phyloP scores from a whole-genome alignment of 768 basidiomycete species.

The Psilocybe cyanescens region DNA sequence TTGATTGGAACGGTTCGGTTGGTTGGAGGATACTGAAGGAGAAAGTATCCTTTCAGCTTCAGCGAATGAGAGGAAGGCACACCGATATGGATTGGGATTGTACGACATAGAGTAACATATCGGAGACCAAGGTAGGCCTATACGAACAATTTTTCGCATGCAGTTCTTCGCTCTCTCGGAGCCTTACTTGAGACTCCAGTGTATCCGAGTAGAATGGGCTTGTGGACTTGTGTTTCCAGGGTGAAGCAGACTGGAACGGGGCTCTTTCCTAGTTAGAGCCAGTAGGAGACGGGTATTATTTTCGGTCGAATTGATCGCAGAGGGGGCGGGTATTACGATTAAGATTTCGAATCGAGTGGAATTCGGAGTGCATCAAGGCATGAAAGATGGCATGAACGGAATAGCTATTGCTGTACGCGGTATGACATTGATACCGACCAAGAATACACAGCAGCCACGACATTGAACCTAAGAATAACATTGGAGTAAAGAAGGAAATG shows the following conservation, averaged over 20 bases:
- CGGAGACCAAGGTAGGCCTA: background rate
- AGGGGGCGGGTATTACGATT: too few species aligned
- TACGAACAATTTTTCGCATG: background rate
- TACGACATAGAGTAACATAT: background rate
- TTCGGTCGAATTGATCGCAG: background rate
- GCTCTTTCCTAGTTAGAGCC: background rate
- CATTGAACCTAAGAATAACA: background rate
- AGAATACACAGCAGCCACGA: background rate
- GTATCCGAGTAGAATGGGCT: background rate
- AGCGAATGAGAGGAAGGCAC: background rate
- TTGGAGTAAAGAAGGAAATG: background rate
- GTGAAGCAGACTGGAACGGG: background rate
- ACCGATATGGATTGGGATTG: background rate
- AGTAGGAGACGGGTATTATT: background rate
- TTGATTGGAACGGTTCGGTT: background rate
- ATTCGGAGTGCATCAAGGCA: too few species aligned
- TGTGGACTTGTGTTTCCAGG: background rate
- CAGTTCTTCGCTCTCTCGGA: background rate
- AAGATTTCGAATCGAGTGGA: too few species aligned
- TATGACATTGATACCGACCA: background rate
- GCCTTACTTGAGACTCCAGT: background rate
- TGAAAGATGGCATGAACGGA: background rate
- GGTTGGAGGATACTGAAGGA: background rate
- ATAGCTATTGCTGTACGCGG: background rate
- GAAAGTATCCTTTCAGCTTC: background rate